These are phyloP conservation scores for Debaryomyces castellii DNA, from an alignment of 805 yeast species.

Conservation along the genomic window DNA sequence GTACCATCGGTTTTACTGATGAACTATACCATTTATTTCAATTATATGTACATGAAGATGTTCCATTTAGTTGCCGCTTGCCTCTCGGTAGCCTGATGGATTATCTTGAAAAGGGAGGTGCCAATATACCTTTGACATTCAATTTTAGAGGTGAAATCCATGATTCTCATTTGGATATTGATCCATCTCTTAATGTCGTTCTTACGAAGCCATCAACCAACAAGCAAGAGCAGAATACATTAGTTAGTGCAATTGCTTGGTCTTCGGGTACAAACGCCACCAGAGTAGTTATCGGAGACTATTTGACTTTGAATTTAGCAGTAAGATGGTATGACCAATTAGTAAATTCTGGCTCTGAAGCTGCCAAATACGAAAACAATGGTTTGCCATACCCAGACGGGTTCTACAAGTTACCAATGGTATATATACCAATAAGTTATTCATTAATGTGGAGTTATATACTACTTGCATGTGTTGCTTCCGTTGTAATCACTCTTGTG, in stretches of 20 bases:
- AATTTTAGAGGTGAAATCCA: slow-evolving; percentile 66
- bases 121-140: slow-evolving; percentile 58
- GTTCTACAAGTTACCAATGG: slow-evolving; percentile 36
- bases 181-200: slow-evolving; percentile 53
- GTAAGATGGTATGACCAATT: slow-evolving; percentile 53
- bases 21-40: slow-evolving; percentile 72
- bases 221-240: slow-evolving; percentile 32
- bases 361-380: slow-evolving; percentile 9
- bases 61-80: slow-evolving; percentile 67
- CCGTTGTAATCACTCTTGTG: slow-evolving; percentile 22
- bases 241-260: slow-evolving; percentile 58
- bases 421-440: slow-evolving; percentile 27
- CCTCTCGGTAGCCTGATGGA: slow-evolving; percentile 48
- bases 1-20: slow-evolving; percentile 63
- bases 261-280: slow-evolving; percentile 62
- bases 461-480: slow-evolving; percentile 17
- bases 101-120: slow-evolving; percentile 43
- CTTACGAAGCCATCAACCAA: slow-evolving; percentile 37
- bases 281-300: slow-evolving; percentile 65
- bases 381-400: slow-evolving; percentile 39
- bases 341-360: slow-evolving; percentile 15
- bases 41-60: slow-evolving; percentile 73
- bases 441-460: slow-evolving; percentile 18
- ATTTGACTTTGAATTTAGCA: slow-evolving; percentile 54
- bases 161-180: slow-evolving; percentile 68